These are phyloP conservation scores for Talaromyces piceae DNA, from an alignment of 2,329 filamentous ascomycete genomes.

Conservation along the genomic window DNA sequence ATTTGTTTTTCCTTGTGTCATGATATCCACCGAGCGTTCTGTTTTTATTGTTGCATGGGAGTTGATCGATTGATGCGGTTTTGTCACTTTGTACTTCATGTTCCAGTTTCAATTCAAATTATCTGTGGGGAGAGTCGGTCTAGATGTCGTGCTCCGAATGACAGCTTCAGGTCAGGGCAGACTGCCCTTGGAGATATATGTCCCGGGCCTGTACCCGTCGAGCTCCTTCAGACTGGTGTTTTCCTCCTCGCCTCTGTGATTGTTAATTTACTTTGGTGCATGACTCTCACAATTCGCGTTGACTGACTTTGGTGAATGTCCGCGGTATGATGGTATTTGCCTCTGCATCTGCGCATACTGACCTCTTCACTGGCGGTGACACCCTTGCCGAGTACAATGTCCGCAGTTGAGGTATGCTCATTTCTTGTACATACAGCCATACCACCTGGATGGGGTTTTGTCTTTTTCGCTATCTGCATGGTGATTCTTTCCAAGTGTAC, in stretches of 20 bases:
- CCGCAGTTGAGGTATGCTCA: not conserved
- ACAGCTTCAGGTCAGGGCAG: not conserved
- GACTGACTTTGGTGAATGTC: not conserved
- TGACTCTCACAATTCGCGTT: not conserved
- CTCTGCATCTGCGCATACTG: not conserved
- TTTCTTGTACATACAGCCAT: slow-evolving; percentile 1
- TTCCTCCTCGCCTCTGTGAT: not conserved
- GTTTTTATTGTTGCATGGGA: not conserved
- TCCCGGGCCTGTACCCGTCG: too few relatives aligned
- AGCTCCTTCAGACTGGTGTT: not conserved
- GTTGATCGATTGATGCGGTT: not conserved
- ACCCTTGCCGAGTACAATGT: not conserved
- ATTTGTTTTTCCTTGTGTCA: not conserved
- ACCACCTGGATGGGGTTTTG: not conserved
- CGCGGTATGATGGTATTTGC: not conserved
- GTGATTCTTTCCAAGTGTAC: too few relatives aligned
- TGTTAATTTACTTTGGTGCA: not conserved
- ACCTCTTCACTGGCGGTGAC: not conserved
- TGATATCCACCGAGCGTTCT: not conserved
- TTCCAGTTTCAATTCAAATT: not conserved
- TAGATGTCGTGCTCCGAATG: not conserved
- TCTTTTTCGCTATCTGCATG: too few relatives aligned
- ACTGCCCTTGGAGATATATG: not conserved
- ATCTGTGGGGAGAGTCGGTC: not conserved
- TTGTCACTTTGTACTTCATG: not conserved